These are phyloP conservation scores for Podospora anserina DNA, from an alignment of 495 filamentous ascomycete genomes.

Conservation along the genomic window DNA sequence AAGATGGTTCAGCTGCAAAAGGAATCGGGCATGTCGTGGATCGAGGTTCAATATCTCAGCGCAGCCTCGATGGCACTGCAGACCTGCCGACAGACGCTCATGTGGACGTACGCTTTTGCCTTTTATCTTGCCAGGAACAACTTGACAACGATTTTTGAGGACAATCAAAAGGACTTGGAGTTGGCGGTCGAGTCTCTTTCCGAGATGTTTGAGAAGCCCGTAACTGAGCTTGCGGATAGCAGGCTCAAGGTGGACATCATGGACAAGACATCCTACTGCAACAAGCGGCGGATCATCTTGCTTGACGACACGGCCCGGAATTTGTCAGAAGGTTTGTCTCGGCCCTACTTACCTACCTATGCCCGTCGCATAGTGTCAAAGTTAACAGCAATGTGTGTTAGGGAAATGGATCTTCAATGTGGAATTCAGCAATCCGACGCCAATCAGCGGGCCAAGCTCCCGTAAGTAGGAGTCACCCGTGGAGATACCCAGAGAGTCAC, in stretches of 20 bases:
- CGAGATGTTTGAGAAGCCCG: slow-evolving; percentile 97
- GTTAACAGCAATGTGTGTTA: slow-evolving; percentile 21
- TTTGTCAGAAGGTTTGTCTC: slow-evolving; percentile 71
- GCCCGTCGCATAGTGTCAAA: background rate
- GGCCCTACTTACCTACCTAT: background rate
- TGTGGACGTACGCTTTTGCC: slow-evolving; percentile 99
- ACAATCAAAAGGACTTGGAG: slow-evolving; percentile 97
- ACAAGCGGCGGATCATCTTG: slow-evolving; percentile 82
- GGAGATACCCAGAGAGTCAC: background rate
- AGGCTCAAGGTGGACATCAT: slow-evolving; percentile 92
- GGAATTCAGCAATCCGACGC: slow-evolving; percentile 30
- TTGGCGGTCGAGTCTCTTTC: slow-evolving; percentile 92
- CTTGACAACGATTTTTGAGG: slow-evolving; percentile 93
- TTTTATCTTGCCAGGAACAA: slow-evolving; percentile 96
- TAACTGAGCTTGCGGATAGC: slow-evolving; percentile 67
- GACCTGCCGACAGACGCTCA: slow-evolving; percentile 92
- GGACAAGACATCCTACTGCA: slow-evolving; percentile 97
- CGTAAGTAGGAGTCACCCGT: slow-evolving; percentile 14
- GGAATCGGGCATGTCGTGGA: slow-evolving; percentile 94
- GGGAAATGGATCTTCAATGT: slow-evolving; percentile 49
- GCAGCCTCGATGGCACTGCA: slow-evolving; percentile 90
- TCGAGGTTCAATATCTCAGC: slow-evolving; percentile 95
- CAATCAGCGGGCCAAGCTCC: slow-evolving; percentile 23
- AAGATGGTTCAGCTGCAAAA: slow-evolving; percentile 97
- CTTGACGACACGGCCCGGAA: slow-evolving; percentile 89